Conservation (phyloP, 495 filamentous ascomycete genomes). For the Rhypophila decipiens region DNA sequence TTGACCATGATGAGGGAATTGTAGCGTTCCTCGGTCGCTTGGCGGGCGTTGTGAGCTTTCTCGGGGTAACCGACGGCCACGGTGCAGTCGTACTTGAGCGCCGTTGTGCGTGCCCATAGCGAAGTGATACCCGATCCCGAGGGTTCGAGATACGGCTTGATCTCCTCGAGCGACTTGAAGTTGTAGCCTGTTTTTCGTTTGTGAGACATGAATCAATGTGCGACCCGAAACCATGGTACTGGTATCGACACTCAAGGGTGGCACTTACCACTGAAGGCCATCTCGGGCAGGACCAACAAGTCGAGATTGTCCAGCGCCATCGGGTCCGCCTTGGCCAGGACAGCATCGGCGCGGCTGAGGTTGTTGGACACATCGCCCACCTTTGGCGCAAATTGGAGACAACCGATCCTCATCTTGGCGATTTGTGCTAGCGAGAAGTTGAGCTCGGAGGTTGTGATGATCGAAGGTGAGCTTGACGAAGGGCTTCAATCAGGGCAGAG, state of each 20-base stretch:
- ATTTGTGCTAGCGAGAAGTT: background rate
- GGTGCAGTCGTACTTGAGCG: slow-evolving; percentile 63
- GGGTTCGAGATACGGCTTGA: slow-evolving; percentile 75
- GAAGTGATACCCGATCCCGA: slow-evolving; percentile 66
- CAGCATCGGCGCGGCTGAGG: slow-evolving; percentile 62
- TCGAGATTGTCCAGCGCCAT: slow-evolving; percentile 54
- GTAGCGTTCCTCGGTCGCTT: slow-evolving; percentile 52
- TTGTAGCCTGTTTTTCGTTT: slow-evolving; percentile 95
- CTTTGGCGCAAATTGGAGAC: slow-evolving; percentile 70
- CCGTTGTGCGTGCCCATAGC: slow-evolving; percentile 71
- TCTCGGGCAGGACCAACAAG: slow-evolving; percentile 76
- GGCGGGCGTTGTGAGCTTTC: slow-evolving; percentile 36
- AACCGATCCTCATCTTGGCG: slow-evolving; percentile 66
- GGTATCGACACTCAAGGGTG: background rate
- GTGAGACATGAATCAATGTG: too few species aligned
- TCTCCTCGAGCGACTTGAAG: slow-evolving; percentile 70
- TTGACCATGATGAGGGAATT: slow-evolving; percentile 83
- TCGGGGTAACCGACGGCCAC: slow-evolving; percentile 94
- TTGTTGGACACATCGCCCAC: slow-evolving; percentile 74
- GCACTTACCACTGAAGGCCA: slow-evolving; percentile 76
- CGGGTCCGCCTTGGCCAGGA: slow-evolving; percentile 53
- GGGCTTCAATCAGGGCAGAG: background rate
- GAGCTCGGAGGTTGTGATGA: too few species aligned
- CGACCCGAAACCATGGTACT: background rate
- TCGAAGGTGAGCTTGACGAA: background rate